Evolutionary conservation across 164 flowering plant genomes (phyloP).

Genomic region (Vitis rotundifolia): DNA sequence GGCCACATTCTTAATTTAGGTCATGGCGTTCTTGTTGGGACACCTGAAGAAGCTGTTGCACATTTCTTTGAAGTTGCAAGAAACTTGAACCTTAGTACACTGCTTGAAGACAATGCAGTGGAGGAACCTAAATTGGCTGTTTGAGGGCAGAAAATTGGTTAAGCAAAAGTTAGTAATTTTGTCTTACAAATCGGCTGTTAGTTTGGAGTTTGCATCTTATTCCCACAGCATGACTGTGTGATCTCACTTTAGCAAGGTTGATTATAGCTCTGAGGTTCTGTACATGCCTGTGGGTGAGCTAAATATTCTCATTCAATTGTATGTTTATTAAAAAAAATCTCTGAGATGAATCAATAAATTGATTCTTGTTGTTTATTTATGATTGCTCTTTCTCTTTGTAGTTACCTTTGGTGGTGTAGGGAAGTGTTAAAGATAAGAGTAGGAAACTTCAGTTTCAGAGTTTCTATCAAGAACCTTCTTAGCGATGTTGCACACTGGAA

Average conservation of each 20-base stretch:
- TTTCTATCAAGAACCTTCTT: no score
- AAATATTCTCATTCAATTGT: no score
- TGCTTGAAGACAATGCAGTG: constrained; percentile 15
- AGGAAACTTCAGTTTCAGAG: no score
- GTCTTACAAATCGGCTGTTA: background rate
- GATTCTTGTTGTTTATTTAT: constrained; percentile 6
- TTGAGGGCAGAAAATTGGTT: constrained; percentile 11
- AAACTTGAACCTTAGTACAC: constrained; percentile 52
- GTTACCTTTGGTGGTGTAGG: no score
- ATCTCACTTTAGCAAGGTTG: constrained; percentile 4
- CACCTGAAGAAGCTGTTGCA: constrained; percentile 96
- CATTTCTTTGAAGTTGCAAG: constrained; percentile 92
- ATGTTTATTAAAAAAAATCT: no score
- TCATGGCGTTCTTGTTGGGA: constrained; percentile 96
- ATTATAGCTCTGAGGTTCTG: background rate
- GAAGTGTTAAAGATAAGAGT: no score
- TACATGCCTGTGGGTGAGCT: constrained; percentile 2
- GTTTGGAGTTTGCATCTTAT: background rate
- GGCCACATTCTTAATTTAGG: constrained; percentile 96
- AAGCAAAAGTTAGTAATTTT: background rate
- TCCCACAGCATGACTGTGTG: background rate
- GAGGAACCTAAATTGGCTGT: constrained; percentile 37
- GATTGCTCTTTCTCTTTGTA: background rate
- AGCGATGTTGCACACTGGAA: no score
- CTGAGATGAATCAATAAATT: no score